phyloP scores from a whole-genome alignment of 1,139 yeast species.

The Debaryomyces robertsiae region DNA sequence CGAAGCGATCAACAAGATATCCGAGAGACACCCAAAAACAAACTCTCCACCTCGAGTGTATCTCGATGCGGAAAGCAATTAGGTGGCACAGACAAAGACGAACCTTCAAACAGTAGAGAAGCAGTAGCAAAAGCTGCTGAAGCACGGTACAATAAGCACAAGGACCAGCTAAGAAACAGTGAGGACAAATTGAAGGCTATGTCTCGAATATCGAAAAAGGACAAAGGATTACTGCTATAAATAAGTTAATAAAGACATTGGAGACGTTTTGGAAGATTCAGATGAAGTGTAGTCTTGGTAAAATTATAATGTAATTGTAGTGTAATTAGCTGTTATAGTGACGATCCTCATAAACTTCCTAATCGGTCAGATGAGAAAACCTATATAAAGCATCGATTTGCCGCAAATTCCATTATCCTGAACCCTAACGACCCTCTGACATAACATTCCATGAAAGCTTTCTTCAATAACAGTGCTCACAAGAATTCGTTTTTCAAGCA shows the following conservation, averaged over 20 bases:
- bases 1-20: conserved; percentile 1
- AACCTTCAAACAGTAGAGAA: conserved; percentile 18
- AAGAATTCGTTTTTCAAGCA: conserved; percentile 30
- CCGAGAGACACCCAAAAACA: neutral
- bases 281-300: too few relatives aligned
- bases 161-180: conserved; percentile 28
- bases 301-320: too few relatives aligned
- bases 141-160: conserved; percentile 30
- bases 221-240: conserved; percentile 30
- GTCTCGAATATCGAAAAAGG: conserved; percentile 33
- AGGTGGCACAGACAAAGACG: conserved; percentile 6
- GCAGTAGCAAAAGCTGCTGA: conserved; percentile 46
- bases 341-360: too few relatives aligned
- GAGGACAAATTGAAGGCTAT: conserved; percentile 32
- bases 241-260: neutral
- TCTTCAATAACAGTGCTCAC: conserved; percentile 7
- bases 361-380: too few relatives aligned
- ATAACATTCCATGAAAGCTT: conserved; percentile 1
- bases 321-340: too few relatives aligned
- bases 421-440: too few relatives aligned
- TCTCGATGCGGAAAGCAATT: conserved; percentile 9
- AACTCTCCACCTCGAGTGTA: neutral
- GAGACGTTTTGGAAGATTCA: too few relatives aligned
- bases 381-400: too few relatives aligned
- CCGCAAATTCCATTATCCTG: too few relatives aligned